Evolutionary conservation across 306 rosid genomes (phyloP), one percentile per base, ranked within the genome.

Genomic region (Prunus salicina): DNA sequence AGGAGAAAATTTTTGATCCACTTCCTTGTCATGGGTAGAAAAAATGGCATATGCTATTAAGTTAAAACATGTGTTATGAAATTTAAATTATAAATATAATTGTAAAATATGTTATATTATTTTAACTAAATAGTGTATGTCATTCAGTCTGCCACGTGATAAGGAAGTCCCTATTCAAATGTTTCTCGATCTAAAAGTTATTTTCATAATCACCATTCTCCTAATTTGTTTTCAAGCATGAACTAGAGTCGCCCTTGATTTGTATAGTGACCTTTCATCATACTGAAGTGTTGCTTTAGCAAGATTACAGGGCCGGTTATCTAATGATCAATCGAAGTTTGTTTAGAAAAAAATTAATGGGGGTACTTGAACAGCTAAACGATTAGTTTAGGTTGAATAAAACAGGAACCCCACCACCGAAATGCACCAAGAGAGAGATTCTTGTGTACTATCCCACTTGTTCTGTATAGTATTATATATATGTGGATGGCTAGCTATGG

Each of bases 401-500:
- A 50, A 71, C 46, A 50, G 43, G n/a, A 15, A 28, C 43, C 45
- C 73, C 50, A 55, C 64, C 38, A 68, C 75, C 60, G 75, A 79
- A 67, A 60, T 73, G 69, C 49, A 71, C 67, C 67, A 25, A 64
- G 72, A n/a, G 14, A 56, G 62, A 16, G 73, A 22, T 72, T 74
- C 60, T 70, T 64, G 19, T 51, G 41, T 38, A 68, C 67, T 5
- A 56, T 56, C 78, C 82, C 79, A 78, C 82, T 76, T 51, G 14
- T 14, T 41, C 30, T 52, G 74, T 34, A 16, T 58, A 58, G 47
- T 67, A 72, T 72, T 51, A n/a, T 57, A 51, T 25, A 64, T 79
- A 60, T 71, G 52, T 61, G 73, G 64, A 55, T 64, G 77, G 73
- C 63, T 64, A 38, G 28, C 9, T 66, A 51, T 75, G 25, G 43